A percentile compares a stretch with the other conserved stretches of the same genome.
These are phyloP conservation scores for Onygenales sp. DNA, from an alignment of 2,329 filamentous ascomycete genomes.

Conservation along the genomic window DNA sequence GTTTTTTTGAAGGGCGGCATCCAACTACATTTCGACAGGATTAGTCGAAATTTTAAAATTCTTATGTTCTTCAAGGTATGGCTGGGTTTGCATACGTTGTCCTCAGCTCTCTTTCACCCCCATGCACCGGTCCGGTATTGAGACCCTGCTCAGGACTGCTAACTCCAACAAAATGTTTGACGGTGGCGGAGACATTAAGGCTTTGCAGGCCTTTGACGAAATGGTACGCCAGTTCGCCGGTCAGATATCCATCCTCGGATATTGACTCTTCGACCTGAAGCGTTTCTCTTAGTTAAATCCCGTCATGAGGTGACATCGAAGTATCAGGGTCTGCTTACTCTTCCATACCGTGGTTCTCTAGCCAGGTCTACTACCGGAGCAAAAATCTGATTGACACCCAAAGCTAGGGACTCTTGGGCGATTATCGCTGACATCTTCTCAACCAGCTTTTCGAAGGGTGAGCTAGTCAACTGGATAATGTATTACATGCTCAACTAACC, in stretches of 20 bases:
- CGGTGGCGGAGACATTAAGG: conserved; percentile 57
- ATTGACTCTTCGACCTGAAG: conserved; percentile 57
- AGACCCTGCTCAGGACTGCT: conserved; percentile 61
- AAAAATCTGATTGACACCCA: conserved; percentile 66
- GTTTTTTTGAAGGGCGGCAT: conserved; percentile 57
- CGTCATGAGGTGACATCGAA: not conserved
- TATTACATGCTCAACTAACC: conserved; percentile 11
- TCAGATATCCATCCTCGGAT: conserved; percentile 58
- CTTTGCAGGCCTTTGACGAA: conserved; percentile 54
- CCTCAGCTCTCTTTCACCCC: conserved; percentile 45
- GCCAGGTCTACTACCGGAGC: conserved; percentile 62
- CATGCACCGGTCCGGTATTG: conserved; percentile 54
- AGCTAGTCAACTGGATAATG: conserved; percentile 1
- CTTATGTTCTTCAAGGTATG: not conserved
- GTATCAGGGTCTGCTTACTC: conserved; percentile 29
- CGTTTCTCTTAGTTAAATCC: not conserved
- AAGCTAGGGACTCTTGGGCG: conserved; percentile 53
- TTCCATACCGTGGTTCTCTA: conserved; percentile 59
- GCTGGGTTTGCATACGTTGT: conserved; percentile 42
- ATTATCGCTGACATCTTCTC: conserved; percentile 59
- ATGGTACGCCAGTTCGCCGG: conserved; percentile 58
- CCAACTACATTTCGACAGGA: conserved; percentile 16
- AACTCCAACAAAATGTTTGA: conserved; percentile 68
- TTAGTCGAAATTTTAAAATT: not conserved
- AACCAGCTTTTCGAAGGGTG: conserved; percentile 34